Percentiles rank a stretch among this genome's conserved stretches.
These are phyloP conservation scores for Delonix regia DNA, from an alignment of 306 rosid species.

Conservation along the genomic window DNA sequence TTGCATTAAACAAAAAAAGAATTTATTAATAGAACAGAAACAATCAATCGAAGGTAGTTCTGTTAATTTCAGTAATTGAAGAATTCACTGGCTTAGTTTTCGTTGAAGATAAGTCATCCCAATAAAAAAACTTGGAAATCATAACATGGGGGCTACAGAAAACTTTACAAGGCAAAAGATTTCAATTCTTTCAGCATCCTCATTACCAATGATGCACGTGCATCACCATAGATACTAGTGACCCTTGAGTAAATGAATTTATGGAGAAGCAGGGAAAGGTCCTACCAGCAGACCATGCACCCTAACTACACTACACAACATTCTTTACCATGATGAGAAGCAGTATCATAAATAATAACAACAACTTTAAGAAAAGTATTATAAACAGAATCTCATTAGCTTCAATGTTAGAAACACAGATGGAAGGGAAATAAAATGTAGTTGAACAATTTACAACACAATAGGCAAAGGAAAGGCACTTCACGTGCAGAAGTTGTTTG, in stretches of 20 bases:
- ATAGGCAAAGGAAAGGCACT: too few species aligned
- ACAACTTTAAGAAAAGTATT: background rate
- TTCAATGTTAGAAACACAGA: too few species aligned
- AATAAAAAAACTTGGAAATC: conserved; percentile 5
- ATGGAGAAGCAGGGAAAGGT: conserved; percentile 2
- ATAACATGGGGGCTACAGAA: conserved; percentile 3
- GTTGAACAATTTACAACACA: too few species aligned
- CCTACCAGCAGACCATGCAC: background rate
- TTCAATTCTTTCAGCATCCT: background rate
- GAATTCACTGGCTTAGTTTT: background rate
- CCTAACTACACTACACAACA: background rate
- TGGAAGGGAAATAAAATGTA: too few species aligned
- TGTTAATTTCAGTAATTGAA: conserved; percentile 4
- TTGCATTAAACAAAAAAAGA: conserved; percentile 13
- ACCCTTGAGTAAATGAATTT: conserved; percentile 11
- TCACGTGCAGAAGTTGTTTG: too few species aligned
- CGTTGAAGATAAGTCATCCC: background rate
- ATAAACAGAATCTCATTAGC: background rate
- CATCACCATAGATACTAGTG: conserved; percentile 13
- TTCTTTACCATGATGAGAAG: background rate
- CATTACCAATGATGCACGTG: background rate
- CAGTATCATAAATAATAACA: background rate
- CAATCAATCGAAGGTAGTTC: conserved; percentile 17
- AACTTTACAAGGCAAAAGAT: background rate
- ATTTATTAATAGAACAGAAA: conserved; percentile 27